Evolutionary conservation across 139 green algal genomes (phyloP), one percentile per base, ranked within the genome.

Genomic region (Pseudopediastrum boryanum): DNA sequence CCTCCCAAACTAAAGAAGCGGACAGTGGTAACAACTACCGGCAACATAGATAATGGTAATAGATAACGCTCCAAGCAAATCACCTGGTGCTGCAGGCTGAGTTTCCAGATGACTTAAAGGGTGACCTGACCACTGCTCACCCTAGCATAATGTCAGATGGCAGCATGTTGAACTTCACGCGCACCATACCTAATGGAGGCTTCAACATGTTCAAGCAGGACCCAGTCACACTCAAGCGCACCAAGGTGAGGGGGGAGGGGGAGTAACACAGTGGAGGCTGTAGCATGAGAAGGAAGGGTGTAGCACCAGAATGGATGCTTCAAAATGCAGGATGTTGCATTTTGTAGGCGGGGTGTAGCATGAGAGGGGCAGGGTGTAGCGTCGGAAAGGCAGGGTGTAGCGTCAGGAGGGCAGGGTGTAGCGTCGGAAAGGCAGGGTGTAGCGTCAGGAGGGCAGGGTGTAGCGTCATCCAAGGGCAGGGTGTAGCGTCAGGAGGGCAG

Each of bases 111-210:
- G 7, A 21, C 38, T 1, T 75, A 78, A 9, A 59, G 50, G 92
- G 92, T 0, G 80, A 91, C 70, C 75, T 97, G 2, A 91, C 85
- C 29, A 94, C 87, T 0, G 92, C 92, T 0, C 93, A 97, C 70
- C 89, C 90, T 7, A 89, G 71, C 36, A 42, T 86, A 2, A 27
- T 91, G 69, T 67, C 75, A 3, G 71, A 89, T 51, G 91, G 91
- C 23, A 76, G 44, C 23, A 56, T 93, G 0, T 36, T 94, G 64
- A 96, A 96, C 86, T 88, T 95, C 65, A 77, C 79, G 4, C 86
- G 72, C n/a, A 77, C 62, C 25, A 66, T 89, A 9, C 87, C 87
- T 0, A 71, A 80, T 56, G 87, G 87, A 13, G 87, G 82, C 33
- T 86, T 80, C 63, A 68, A 89, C 44, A 73, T 91, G 12, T 89